phyloP scores from a whole-genome alignment of 306 rosid species.

The Ammopiptanthus mongolicus region DNA sequence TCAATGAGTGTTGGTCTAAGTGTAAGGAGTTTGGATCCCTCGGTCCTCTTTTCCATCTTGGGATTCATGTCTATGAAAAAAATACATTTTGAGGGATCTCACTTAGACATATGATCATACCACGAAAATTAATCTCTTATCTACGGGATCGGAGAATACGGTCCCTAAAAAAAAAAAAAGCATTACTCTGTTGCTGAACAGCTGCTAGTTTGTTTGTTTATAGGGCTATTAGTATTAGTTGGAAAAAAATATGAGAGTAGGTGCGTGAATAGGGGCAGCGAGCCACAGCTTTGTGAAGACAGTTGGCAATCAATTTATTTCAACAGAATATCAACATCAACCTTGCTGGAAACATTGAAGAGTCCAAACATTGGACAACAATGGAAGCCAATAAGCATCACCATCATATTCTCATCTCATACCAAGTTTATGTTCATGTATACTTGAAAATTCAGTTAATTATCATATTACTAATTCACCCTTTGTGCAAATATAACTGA shows the following conservation, averaged over 20 bases:
- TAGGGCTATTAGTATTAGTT: too few relatives aligned
- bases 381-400: conserved; percentile 14
- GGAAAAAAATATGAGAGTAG: too few relatives aligned
- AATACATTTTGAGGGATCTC: too few relatives aligned
- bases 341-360: conserved; percentile 30
- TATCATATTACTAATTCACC: neutral
- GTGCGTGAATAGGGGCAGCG: neutral
- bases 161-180: too few relatives aligned
- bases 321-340: conserved; percentile 19
- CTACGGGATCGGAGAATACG: too few relatives aligned
- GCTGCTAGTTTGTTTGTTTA: too few relatives aligned
- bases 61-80: too few relatives aligned
- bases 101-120: too few relatives aligned
- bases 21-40: too few relatives aligned
- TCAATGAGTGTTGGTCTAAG: too few relatives aligned
- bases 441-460: neutral
- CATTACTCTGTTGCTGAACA: conserved; percentile 18
- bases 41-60: too few relatives aligned
- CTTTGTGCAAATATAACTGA: neutral
- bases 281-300: conserved; percentile 27
- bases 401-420: neutral
- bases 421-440: neutral
- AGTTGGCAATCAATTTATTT: conserved; percentile 45
- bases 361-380: neutral
- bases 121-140: too few relatives aligned